phyloP scores from a whole-genome alignment of 176 grass and related monocot genomes.

The Elaeis guineensis region DNA sequence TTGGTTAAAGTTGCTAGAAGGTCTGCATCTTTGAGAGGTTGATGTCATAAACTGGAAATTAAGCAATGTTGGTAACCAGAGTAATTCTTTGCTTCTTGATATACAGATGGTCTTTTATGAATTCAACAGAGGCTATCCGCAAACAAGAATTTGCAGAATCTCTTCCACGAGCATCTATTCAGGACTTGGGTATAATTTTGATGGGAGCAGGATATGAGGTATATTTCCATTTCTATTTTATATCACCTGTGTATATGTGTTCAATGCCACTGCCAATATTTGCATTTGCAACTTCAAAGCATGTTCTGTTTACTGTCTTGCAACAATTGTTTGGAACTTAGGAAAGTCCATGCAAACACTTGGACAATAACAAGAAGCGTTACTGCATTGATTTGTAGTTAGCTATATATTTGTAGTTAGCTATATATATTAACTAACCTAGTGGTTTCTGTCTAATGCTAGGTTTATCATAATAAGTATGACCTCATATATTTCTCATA shows the following conservation, averaged over 20 bases:
- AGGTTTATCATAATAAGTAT: no score
- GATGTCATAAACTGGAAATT: background rate
- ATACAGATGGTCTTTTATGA: slow-evolving; percentile 84
- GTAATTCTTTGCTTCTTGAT: slow-evolving; percentile 1
- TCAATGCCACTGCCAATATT: no score
- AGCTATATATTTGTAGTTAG: no score
- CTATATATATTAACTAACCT: no score
- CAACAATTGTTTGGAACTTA: no score
- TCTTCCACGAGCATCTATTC: slow-evolving; percentile 65
- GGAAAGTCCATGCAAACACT: no score
- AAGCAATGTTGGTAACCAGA: background rate
- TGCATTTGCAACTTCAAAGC: no score
- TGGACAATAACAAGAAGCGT: no score
- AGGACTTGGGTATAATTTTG: slow-evolving; percentile 78
- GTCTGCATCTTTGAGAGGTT: slow-evolving; percentile 19
- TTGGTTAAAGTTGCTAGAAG: slow-evolving; percentile 89
- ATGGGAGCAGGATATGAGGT: slow-evolving; percentile 98
- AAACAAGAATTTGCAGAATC: slow-evolving; percentile 80
- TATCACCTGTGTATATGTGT: background rate
- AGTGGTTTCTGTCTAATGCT: no score
- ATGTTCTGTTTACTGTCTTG: no score
- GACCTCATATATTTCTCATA: no score
- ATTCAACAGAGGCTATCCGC: slow-evolving; percentile 48
- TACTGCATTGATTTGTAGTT: no score
- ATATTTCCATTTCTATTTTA: background rate